Evolutionary conservation across 345 rosid species (phyloP).

Genomic region (Citrus cavaleriei): DNA sequence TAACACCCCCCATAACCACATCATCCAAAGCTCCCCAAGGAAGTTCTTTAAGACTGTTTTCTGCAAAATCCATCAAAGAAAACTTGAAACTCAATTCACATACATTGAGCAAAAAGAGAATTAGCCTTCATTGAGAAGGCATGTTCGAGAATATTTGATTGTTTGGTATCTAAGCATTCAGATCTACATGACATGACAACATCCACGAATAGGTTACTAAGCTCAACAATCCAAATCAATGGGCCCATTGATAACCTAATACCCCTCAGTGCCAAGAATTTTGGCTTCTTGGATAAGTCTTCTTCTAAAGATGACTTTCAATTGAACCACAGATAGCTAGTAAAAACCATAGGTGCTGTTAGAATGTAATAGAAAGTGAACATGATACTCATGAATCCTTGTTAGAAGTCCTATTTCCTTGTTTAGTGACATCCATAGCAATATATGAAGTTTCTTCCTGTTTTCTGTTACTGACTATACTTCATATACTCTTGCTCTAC

Average conservation of each 20-base stretch:
- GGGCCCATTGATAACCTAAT: background rate
- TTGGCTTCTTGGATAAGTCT: background rate
- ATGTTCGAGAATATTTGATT: too few relatives aligned
- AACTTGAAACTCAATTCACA: background rate
- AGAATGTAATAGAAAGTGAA: background rate
- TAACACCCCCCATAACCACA: slow-evolving; percentile 98
- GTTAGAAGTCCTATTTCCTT: background rate
- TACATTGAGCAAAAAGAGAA: background rate
- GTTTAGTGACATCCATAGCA: background rate
- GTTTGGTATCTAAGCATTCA: background rate
- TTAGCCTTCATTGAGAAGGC: too few relatives aligned
- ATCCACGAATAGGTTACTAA: background rate
- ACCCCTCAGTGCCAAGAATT: background rate
- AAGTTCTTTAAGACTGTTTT: slow-evolving; percentile 59
- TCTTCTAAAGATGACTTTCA: background rate
- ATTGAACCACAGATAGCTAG: background rate
- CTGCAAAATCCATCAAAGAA: slow-evolving; percentile 34
- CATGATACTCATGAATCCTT: background rate
- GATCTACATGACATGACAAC: background rate
- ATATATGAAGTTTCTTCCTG: background rate
- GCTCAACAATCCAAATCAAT: background rate
- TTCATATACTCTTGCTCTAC: background rate
- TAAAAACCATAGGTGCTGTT: background rate
- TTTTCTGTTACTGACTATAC: background rate
- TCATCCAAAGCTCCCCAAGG: slow-evolving; percentile 98